phyloP scores from a whole-genome alignment of 331 rosid genomes.

The Pyracantha coccinea region DNA sequence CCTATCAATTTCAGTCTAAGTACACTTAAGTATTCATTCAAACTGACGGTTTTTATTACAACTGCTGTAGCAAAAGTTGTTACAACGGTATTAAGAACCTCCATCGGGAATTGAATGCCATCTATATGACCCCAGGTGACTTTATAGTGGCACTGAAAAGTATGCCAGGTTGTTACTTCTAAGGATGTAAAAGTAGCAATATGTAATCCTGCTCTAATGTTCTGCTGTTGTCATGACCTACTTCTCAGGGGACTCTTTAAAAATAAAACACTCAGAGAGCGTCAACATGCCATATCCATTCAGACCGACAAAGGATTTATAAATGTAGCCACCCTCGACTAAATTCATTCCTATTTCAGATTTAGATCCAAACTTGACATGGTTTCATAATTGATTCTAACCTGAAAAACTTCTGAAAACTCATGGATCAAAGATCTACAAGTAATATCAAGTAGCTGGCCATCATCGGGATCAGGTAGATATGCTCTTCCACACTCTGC shows the following conservation, averaged over 20 bases:
- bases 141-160: too few species aligned
- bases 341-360: neutral
- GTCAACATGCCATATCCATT: too few species aligned
- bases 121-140: neutral
- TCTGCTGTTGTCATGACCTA: neutral
- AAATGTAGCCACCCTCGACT: neutral
- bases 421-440: slow-evolving; percentile 43
- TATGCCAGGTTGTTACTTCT: neutral
- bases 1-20: neutral
- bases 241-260: neutral
- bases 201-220: neutral
- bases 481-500: slow-evolving; percentile 2
- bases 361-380: slow-evolving; percentile 12
- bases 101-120: neutral
- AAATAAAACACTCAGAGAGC: too few species aligned
- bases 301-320: neutral
- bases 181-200: neutral
- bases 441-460: slow-evolving; percentile 37
- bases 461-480: slow-evolving; percentile 18
- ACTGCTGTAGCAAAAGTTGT: too few species aligned
- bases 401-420: slow-evolving; percentile 52
- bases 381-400: slow-evolving; percentile 31
- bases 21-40: neutral
- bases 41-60: too few species aligned
- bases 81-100: neutral